Base-by-base conservation (phyloP, 169 alveolate species). In the Plasmodium vivax region DNA sequence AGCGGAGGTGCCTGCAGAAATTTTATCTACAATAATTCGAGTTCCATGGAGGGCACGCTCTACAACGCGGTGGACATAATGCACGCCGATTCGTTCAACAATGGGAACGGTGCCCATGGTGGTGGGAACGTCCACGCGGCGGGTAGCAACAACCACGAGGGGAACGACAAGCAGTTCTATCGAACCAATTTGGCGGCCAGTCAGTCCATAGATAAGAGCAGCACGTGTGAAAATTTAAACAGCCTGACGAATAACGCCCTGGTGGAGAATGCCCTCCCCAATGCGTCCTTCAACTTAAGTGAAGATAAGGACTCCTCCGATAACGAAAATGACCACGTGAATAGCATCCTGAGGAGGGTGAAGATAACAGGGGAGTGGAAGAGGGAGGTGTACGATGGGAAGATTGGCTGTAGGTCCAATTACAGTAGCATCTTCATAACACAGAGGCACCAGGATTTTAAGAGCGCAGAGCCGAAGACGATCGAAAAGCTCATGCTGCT, bases 331-430 rank as follows among this genome's bases (percentile, higher is more conserved):
- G 85, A 91, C 19, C 72, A 81, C 0, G 38, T 5, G 34, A 79
- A 23, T 30, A 82, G 73, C 14, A 27, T 82, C 5, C n/a, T 23
- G 2, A 92, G 62, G n/a, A 92, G 43, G 72, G 16, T 92, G 23
- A 92, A 47, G 19, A 72, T 92, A 38, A 54, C 82, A 19, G 98
- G 98, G 19, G 94, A 95, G 83, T 97, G 98, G 98, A 74, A 83
- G 41, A 95, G 96, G 82, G 98, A 96, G 79, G 54, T 75, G 34
- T 97, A 96, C 83, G 98, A 96, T 41, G 98, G 98, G 41, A 93
- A 92, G 30, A 96, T 96, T 19, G 98, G 98, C 34, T 97, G 98
- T 14, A 79, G 98, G 82, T 97, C 98, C 41, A 98, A 97, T 90
- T 97, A 97, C 87, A 95, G 96, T 58, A 95, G 97, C 51, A 95